Percentiles rank a stretch among this genome's conserved stretches.
These are phyloP conservation scores for Fragilariopsis cylindrus DNA, from an alignment of 108 stramenopile species.

Conservation along the genomic window DNA sequence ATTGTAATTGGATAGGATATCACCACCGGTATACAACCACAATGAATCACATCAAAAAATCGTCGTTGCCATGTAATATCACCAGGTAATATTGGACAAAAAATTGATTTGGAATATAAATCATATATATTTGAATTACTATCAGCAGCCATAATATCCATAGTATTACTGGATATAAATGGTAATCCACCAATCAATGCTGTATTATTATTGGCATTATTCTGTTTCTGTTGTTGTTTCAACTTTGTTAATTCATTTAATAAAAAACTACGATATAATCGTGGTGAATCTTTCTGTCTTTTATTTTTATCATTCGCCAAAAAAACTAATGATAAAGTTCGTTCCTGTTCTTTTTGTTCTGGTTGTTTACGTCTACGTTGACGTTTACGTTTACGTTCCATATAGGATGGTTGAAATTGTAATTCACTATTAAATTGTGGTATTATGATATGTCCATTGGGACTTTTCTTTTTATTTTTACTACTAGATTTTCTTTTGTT, in stretches of 20 bases:
- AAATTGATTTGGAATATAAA: slow-evolving; percentile 41
- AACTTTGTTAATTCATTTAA: background rate
- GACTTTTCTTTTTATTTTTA: background rate
- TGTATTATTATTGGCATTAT: background rate
- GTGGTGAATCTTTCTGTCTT: background rate
- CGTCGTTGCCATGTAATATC: slow-evolving; percentile 46
- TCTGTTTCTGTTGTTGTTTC: slow-evolving; percentile 4
- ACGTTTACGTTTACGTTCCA: slow-evolving; percentile 19
- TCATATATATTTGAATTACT: background rate
- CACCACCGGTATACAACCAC: slow-evolving; percentile 54
- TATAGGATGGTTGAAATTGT: slow-evolving; percentile 25
- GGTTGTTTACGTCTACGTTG: slow-evolving; percentile 29
- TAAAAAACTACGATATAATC: slow-evolving; percentile 5
- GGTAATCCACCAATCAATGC: slow-evolving; percentile 31
- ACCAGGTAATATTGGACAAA: slow-evolving; percentile 40
- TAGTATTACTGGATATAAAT: slow-evolving; percentile 12
- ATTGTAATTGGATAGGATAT: slow-evolving; percentile 3
- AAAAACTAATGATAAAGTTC: slow-evolving; percentile 22
- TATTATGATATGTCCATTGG: slow-evolving; percentile 1
- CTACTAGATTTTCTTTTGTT: background rate
- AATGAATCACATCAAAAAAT: slow-evolving; percentile 52
- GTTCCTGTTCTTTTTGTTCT: slow-evolving; percentile 9
- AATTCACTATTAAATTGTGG: slow-evolving; percentile 21
- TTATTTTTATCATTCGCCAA: background rate
- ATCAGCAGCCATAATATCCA: background rate